Evolutionary conservation across 306 rosid species (phyloP), one percentile per base, ranked within the genome.

Genomic region (Begonia loranthoides): DNA sequence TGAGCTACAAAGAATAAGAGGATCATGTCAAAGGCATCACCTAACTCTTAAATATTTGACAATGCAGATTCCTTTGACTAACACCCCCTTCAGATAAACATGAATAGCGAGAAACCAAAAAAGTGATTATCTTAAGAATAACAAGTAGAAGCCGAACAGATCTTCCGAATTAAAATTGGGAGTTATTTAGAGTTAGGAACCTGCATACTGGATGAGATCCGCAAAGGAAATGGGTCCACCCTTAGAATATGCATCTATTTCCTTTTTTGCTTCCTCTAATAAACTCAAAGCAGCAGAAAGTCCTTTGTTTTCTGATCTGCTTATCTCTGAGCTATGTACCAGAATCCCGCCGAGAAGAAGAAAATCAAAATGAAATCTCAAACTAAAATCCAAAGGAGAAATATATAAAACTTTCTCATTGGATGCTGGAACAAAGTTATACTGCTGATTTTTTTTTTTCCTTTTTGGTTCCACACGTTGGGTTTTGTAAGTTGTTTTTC

Each of bases 181-280:
- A 57, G 50, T 51, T 45, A 17, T 17, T 56, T 51, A 64, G 46
- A 58, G 50, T 45, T 21, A 63, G 56, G 21, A 56, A 90, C 95
- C 99, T 79, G 86, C 92, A 17, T 4, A 70, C 34, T 76, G 92
- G 76, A 90, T 74, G 50, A 90, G 82, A 80, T 90, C 99, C 58
- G 99, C 69, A 73, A 58, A 90, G 55, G 95, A 80, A 69, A 86
- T 70, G 41, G 94, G 86, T 52, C 95, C 99, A 56, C 83, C 99
- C 80, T 82, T 85, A 60, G 95, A 78, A 71, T 74, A 73, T 4
- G 80, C 70, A 73, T 90, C 99, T 55, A 90, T 80, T 76, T 90
- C 95, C 65, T 76, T 90, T 72, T 90, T 90, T 17, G 82, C 88
- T 76, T 74, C 84, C 59, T 86, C 95, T 67, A 86, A 10, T 10